Percentiles rank a stretch among this genome's conserved stretches.
Conservation (phyloP, 108 stramenopile genomes). For the Fragilaria crotonensis region DNA sequence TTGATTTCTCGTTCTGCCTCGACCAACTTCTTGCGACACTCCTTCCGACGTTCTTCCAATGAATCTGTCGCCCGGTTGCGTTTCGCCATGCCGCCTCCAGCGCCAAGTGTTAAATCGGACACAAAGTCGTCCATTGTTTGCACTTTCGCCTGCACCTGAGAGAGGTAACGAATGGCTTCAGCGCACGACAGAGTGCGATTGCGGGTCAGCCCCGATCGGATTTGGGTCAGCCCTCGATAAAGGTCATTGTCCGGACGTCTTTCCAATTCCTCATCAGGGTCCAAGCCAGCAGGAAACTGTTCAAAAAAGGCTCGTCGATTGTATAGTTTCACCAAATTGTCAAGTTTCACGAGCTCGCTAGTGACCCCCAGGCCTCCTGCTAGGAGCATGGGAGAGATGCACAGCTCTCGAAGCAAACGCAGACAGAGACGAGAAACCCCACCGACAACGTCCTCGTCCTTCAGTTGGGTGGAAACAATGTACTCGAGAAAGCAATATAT, state of each 20-base stretch:
- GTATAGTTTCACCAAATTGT: conserved; percentile 6
- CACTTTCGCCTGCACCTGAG: conserved; percentile 16
- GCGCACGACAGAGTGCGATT: conserved; percentile 18
- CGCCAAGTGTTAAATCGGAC: conserved; percentile 23
- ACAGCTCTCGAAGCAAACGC: conserved; percentile 22
- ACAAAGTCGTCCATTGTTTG: conserved; percentile 25
- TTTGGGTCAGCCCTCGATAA: background rate
- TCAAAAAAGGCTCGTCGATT: conserved; percentile 6
- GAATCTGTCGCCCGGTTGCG: conserved; percentile 30
- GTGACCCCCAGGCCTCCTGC: conserved; percentile 25
- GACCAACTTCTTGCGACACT: conserved; percentile 8
- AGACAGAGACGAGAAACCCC: conserved; percentile 15
- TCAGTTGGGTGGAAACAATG: conserved; percentile 22
- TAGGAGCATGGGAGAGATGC: conserved; percentile 19
- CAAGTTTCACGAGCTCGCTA: conserved; percentile 10
- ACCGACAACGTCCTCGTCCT: conserved; percentile 1
- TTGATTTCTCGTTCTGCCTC: conserved; percentile 4
- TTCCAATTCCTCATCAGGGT: background rate
- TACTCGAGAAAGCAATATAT: conserved; percentile 53
- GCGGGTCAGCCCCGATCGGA: background rate
- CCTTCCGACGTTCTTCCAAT: conserved; percentile 1
- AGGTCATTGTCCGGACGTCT: conserved; percentile 2
- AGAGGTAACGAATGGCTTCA: conserved; percentile 25
- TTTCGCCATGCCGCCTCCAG: conserved; percentile 17
- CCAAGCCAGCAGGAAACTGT: background rate